phyloP scores from a whole-genome alignment of 2,329 filamentous ascomycete genomes.

The Colletotrichum incanum region DNA sequence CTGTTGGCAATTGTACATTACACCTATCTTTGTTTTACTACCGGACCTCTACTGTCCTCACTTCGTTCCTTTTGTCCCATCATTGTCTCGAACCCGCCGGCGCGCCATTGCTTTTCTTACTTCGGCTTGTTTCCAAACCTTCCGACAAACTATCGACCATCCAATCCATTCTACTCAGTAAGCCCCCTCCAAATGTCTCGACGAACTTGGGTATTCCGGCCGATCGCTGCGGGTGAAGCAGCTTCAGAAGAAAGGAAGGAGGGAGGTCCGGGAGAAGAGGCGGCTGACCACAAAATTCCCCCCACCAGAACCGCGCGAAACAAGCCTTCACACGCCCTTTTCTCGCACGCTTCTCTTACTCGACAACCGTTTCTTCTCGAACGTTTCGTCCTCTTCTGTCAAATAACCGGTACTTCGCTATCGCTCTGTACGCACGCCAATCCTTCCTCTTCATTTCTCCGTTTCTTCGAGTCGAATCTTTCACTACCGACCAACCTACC shows the following conservation, averaged over 20 bases:
- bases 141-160: constrained; percentile 28
- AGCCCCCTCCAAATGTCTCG: constrained; percentile 30
- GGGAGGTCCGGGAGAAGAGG: constrained; percentile 33
- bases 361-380: constrained; percentile 35
- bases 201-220: constrained; percentile 8
- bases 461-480: constrained; percentile 6
- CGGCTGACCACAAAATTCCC: constrained; percentile 35
- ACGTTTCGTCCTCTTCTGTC: constrained; percentile 10
- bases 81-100: constrained; percentile 24
- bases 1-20: constrained; percentile 36
- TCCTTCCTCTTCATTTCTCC: background rate
- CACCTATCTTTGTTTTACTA: background rate
- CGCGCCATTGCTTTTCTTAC: constrained; percentile 37
- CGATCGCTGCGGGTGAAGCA: constrained; percentile 32
- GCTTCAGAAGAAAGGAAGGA: constrained; percentile 32
- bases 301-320: constrained; percentile 29
- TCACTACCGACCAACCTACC: background rate
- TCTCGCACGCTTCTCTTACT: constrained; percentile 18
- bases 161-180: constrained; percentile 26
- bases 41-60: background rate
- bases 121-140: constrained; percentile 21
- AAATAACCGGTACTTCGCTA: constrained; percentile 17
- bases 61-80: constrained; percentile 18
- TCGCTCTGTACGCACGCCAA: constrained; percentile 9
- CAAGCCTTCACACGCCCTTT: constrained; percentile 20